Conservation (phyloP, 352 stramenopile species). For the Globisporangium perplexum region DNA sequence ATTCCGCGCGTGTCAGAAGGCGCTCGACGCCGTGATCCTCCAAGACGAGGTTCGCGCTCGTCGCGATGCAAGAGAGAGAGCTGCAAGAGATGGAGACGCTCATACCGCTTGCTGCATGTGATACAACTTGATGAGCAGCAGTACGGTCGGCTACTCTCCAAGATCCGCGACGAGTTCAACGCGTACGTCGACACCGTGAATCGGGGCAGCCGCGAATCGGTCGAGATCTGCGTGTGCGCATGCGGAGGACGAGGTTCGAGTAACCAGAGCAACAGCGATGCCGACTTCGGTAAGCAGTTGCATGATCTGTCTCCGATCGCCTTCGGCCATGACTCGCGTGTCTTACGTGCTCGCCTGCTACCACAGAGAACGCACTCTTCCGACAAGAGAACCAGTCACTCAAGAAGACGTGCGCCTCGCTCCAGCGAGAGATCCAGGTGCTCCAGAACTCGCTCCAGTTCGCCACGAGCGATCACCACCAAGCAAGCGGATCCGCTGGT, state of each 20-base stretch:
- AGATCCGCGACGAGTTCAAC: slow-evolving; percentile 61
- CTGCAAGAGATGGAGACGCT: not conserved
- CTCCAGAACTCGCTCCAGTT: slow-evolving; percentile 31
- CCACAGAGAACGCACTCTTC: slow-evolving; percentile 35
- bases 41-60: slow-evolving; percentile 42
- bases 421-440: slow-evolving; percentile 47
- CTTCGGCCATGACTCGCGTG: not conserved
- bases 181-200: slow-evolving; percentile 31
- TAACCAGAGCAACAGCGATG: slow-evolving; percentile 17
- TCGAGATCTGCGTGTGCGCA: not conserved
- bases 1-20: slow-evolving; percentile 40
- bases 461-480: slow-evolving; percentile 1
- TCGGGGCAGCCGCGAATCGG: slow-evolving; percentile 14
- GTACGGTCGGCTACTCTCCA: slow-evolving; percentile 43
- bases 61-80: not conserved
- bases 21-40: slow-evolving; percentile 45
- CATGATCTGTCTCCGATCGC: not conserved
- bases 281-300: slow-evolving; percentile 15
- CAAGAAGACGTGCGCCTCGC: slow-evolving; percentile 37
- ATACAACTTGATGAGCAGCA: slow-evolving; percentile 15
- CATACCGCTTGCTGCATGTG: not conserved
- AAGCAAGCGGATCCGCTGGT: not conserved
- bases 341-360: not conserved
- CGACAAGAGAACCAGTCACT: slow-evolving; percentile 51
- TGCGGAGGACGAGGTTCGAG: not conserved